Percentiles rank a stretch among this genome's conserved stretches.
These are phyloP conservation scores for Fraxinus americana DNA, from an alignment of 257 asterid genomes.

Conservation along the genomic window DNA sequence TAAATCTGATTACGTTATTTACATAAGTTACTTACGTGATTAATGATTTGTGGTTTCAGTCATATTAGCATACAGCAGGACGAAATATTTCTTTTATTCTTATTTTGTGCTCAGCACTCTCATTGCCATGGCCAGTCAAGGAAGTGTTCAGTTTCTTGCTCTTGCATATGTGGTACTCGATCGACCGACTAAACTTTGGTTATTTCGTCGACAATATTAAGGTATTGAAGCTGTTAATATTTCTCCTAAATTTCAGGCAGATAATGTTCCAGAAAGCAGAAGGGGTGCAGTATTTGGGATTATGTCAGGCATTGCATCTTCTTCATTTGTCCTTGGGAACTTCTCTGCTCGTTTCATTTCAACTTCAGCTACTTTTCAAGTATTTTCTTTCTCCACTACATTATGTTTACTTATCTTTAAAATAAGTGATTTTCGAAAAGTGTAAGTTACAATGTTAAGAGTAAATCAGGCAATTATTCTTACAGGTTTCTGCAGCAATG, in stretches of 20 bases:
- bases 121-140: conserved; percentile 72
- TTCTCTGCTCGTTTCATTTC: conserved; percentile 81
- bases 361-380: conserved; percentile 74
- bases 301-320: conserved; percentile 74
- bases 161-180: conserved; percentile 79
- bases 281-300: conserved; percentile 78
- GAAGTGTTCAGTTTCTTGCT: conserved; percentile 82
- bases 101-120: conserved; percentile 66
- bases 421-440: neutral
- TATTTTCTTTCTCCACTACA: conserved; percentile 18
- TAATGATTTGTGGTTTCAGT: conserved; percentile 35
- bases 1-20: neutral
- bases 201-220: neutral
- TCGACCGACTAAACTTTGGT: neutral
- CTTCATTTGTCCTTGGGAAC: conserved; percentile 87
- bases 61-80: conserved; percentile 73
- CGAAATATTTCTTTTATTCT: conserved; percentile 59
- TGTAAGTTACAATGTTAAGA: neutral
- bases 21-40: neutral
- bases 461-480: neutral
- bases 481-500: conserved; percentile 79
- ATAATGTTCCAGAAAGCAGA: conserved; percentile 69
- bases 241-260: conserved; percentile 59
- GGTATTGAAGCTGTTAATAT: neutral
- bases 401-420: neutral